Conservation (phyloP, 768 basidiomycete genomes). For the Amanita pallidorosea region DNA sequence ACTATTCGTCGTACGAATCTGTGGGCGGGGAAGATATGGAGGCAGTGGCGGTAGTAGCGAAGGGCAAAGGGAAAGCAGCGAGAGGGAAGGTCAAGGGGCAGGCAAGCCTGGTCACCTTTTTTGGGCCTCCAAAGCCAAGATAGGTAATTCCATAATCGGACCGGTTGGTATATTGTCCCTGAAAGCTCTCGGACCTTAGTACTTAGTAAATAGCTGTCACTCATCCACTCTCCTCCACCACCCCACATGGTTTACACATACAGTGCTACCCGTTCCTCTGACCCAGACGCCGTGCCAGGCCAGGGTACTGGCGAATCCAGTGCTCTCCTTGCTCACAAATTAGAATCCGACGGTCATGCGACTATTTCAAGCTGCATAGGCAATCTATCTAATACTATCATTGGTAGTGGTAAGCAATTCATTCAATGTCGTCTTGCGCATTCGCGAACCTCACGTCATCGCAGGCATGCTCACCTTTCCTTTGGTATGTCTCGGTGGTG, state of each 20-base stretch:
- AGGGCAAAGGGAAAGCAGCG: slow-evolving; percentile 13
- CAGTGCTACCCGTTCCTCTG: slow-evolving; percentile 36
- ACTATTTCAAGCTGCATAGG: slow-evolving; percentile 58
- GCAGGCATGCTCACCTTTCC: slow-evolving; percentile 86
- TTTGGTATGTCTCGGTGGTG: slow-evolving; percentile 35
- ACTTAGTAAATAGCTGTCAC: not conserved
- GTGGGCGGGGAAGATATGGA: slow-evolving; percentile 51
- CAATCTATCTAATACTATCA: slow-evolving; percentile 83
- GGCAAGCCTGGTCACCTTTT: slow-evolving; percentile 5
- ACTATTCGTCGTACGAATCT: slow-evolving; percentile 76
- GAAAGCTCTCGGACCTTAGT: not conserved
- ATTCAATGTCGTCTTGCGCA: slow-evolving; percentile 3
- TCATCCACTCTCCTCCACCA: not conserved
- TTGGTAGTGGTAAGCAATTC: slow-evolving; percentile 78
- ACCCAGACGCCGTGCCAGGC: slow-evolving; percentile 17
- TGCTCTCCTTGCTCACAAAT: slow-evolving; percentile 38
- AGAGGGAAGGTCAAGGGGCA: slow-evolving; percentile 1
- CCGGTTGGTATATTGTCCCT: not conserved
- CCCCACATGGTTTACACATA: slow-evolving; percentile 50
- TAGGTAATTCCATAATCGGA: not conserved
- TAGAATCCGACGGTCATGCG: slow-evolving; percentile 52
- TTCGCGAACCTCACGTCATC: slow-evolving; percentile 1
- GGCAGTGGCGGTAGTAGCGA: slow-evolving; percentile 16
- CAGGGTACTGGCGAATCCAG: slow-evolving; percentile 36
- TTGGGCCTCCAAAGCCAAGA: slow-evolving; percentile 8